These are phyloP conservation scores for Nidula niveotomentosa DNA, from an alignment of 1,284 basidiomycete species.

Conservation along the genomic window DNA sequence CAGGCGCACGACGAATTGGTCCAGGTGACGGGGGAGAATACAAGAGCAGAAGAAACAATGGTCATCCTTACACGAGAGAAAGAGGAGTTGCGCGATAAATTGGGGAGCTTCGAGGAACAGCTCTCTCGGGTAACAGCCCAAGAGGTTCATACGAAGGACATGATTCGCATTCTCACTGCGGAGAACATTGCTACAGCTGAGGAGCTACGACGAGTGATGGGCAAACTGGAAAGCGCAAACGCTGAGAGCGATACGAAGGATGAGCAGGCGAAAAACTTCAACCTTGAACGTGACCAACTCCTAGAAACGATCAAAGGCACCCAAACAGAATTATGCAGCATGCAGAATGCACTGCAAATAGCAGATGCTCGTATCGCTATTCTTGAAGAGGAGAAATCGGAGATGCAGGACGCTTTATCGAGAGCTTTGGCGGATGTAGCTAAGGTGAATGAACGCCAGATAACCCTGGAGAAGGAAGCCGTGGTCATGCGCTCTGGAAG, in stretches of 20 bases:
- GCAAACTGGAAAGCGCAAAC: neutral
- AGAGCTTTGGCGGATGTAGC: constrained; percentile 8
- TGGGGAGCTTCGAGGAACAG: too few relatives aligned
- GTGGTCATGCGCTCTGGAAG: constrained; percentile 14
- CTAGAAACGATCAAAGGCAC: neutral
- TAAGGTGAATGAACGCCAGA: constrained; percentile 7
- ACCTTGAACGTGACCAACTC: neutral
- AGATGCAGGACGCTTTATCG: too few relatives aligned
- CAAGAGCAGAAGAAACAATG: too few relatives aligned
- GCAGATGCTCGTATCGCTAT: too few relatives aligned
- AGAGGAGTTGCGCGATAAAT: too few relatives aligned
- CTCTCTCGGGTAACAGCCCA: too few relatives aligned
- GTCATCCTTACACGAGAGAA: too few relatives aligned
- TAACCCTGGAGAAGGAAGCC: constrained; percentile 10
- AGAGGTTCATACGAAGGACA: too few relatives aligned
- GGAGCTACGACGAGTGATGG: neutral
- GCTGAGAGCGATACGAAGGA: neutral
- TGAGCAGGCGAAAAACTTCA: neutral
- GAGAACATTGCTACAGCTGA: neutral
- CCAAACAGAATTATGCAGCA: neutral
- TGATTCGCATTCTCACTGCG: too few relatives aligned
- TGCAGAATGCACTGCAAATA: neutral
- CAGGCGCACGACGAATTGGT: too few relatives aligned
- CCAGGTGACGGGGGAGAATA: too few relatives aligned
- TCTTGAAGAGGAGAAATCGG: too few relatives aligned